Evolutionary conservation across 768 basidiomycete species (phyloP).

Genomic region (Cubamyces lactineus): DNA sequence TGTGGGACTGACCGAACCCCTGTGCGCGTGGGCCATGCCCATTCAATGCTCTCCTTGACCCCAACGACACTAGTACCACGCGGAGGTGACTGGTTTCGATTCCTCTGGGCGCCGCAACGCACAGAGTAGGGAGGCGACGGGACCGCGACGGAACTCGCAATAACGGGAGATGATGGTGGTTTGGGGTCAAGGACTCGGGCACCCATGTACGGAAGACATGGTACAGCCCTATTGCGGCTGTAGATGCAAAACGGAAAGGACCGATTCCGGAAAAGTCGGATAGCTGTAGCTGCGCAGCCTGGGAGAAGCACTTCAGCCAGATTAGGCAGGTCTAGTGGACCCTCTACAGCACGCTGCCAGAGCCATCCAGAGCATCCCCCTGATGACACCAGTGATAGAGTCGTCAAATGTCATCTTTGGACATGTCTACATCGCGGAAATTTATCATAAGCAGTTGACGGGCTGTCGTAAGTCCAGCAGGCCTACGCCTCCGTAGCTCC

Average conservation of each 20-base stretch:
- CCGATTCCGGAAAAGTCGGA: background rate
- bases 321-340: conserved; percentile 6
- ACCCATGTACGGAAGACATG: too few relatives aligned
- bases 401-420: background rate
- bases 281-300: background rate
- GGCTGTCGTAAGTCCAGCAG: background rate
- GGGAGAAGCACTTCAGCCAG: background rate
- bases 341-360: background rate
- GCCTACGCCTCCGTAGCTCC: background rate
- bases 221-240: too few relatives aligned
- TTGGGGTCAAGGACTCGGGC: background rate
- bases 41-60: too few relatives aligned
- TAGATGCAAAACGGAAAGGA: background rate
- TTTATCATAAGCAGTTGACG: background rate
- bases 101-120: too few relatives aligned
- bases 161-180: background rate
- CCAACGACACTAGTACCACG: too few relatives aligned
- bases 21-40: too few relatives aligned
- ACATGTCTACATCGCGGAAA: background rate
- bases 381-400: too few relatives aligned
- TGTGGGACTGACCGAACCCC: background rate
- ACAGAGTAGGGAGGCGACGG: too few relatives aligned
- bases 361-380: background rate
- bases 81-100: too few relatives aligned
- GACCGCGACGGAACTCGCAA: too few relatives aligned